These are phyloP conservation scores for Przewalskia tangutica DNA, from an alignment of 257 asterid species.

Conservation along the genomic window DNA sequence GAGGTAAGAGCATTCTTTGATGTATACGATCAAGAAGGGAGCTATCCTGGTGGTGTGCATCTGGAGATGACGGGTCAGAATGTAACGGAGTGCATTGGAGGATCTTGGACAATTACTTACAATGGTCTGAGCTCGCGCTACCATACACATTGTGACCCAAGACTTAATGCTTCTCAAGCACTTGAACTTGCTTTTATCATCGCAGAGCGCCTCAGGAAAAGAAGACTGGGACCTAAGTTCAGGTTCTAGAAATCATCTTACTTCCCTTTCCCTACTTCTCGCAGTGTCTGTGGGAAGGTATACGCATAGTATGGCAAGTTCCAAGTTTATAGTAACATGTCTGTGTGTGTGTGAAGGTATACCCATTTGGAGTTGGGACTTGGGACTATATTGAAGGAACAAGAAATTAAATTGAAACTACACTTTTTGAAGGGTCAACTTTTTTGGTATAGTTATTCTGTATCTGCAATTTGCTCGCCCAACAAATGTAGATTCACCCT, in stretches of 20 bases:
- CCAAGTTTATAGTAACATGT: not conserved
- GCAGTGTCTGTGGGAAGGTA: not conserved
- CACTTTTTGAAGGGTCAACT: too few relatives aligned
- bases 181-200: conserved; percentile 68
- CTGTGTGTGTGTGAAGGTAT: not conserved
- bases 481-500: too few relatives aligned
- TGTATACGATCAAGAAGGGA: conserved; percentile 80
- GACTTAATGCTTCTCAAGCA: conserved; percentile 70
- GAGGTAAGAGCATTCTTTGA: conserved; percentile 72
- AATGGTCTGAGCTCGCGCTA: conserved; percentile 59
- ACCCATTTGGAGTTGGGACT: too few relatives aligned
- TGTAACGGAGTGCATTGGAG: conserved; percentile 72
- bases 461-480: too few relatives aligned
- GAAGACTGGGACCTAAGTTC: conserved; percentile 45
- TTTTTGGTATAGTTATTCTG: too few relatives aligned
- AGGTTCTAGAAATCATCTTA: conserved; percentile 14
- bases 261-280: not conserved
- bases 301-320: not conserved
- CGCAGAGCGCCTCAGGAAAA: conserved; percentile 57
- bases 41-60: conserved; percentile 75
- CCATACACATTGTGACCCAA: conserved; percentile 70
- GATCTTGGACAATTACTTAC: conserved; percentile 54
- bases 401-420: too few relatives aligned
- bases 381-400: too few relatives aligned
- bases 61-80: conserved; percentile 82